Evolutionary conservation across 108 stramenopile genomes (phyloP), one percentile per base, ranked within the genome.

Genomic region (Chaetoceros tenuissimus): DNA sequence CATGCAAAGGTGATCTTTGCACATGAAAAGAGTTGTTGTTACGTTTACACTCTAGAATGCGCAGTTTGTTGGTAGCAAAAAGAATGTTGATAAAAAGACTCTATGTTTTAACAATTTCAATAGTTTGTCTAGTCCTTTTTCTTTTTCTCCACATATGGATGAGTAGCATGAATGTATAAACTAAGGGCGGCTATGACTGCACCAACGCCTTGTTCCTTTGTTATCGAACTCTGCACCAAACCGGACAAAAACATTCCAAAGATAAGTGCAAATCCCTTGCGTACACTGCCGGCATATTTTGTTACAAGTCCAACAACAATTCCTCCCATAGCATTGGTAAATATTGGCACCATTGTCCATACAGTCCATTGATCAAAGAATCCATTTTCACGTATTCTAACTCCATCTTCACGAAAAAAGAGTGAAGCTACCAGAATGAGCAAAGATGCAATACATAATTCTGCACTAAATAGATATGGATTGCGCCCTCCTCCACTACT

Each of bases 261-360:
- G 29, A 95, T 87, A 1, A 95, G 65, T 21, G 86, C 90, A 74
- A 95, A 95, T 20, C 94, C 94, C 53, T 95, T 95, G 20, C 80
- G 66, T 18, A 92, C 90, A 1, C 81, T 79, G n/a, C 94, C 94
- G 1, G 89, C 91, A 62, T 92, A 77, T 61, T 96, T 93, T 18
- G 90, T 93, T 18, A 97, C 96, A 53, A 94, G 67, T 25, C 97
- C 97, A 1, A 98, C 97, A 0, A 96, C 28, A 21, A 98, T 82
- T 1, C 97, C 97, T 19, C 97, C 97, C 3, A 77, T 61, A 17
- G 92, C 70, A 58, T 95, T 86, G 21, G 79, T 90, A 10, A 93
- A 30, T 50, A 96, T 93, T 8, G 96, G 94, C 27, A 97, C 48
- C 45, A 81, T 53, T 16, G 93, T 94, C 16, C 25, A 31, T 3